Conservation (phyloP, 164 flowering plant species). For the Santalum album region DNA sequence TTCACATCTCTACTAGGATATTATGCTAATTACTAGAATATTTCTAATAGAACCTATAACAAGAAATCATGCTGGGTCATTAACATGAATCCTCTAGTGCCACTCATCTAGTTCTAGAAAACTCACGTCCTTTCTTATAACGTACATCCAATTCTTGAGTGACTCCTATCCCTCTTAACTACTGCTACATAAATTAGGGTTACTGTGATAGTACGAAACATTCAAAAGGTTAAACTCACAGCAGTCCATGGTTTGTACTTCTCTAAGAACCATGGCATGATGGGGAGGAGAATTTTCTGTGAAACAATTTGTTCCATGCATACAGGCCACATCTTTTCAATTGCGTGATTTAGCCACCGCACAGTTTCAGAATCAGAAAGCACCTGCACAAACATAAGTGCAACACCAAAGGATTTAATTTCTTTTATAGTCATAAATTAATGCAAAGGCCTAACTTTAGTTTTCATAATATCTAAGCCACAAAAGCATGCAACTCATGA, state of each 20-base stretch:
- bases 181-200: too few relatives aligned
- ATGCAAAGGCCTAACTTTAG: background rate
- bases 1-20: too few relatives aligned
- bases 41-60: too few relatives aligned
- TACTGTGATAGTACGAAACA: background rate
- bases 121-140: too few relatives aligned
- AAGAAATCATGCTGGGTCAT: too few relatives aligned
- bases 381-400: conserved; percentile 31
- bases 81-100: too few relatives aligned
- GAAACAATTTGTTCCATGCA: conserved; percentile 92
- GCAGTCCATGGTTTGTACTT: conserved; percentile 99
- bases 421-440: too few relatives aligned
- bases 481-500: background rate
- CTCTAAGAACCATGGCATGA: conserved; percentile 93
- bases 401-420: too few relatives aligned
- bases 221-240: conserved; percentile 32
- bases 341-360: conserved; percentile 80
- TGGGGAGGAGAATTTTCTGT: conserved; percentile 81
- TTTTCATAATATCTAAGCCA: background rate
- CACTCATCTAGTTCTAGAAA: too few relatives aligned
- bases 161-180: too few relatives aligned
- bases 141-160: too few relatives aligned
- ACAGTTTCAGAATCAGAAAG: conserved; percentile 92
- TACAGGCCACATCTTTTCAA: conserved; percentile 89
- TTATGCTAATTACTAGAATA: too few relatives aligned